Percentiles rank a stretch among this genome's conserved stretches.
These are phyloP conservation scores for Amanita jacksonii DNA, from an alignment of 768 basidiomycete genomes.

Conservation along the genomic window DNA sequence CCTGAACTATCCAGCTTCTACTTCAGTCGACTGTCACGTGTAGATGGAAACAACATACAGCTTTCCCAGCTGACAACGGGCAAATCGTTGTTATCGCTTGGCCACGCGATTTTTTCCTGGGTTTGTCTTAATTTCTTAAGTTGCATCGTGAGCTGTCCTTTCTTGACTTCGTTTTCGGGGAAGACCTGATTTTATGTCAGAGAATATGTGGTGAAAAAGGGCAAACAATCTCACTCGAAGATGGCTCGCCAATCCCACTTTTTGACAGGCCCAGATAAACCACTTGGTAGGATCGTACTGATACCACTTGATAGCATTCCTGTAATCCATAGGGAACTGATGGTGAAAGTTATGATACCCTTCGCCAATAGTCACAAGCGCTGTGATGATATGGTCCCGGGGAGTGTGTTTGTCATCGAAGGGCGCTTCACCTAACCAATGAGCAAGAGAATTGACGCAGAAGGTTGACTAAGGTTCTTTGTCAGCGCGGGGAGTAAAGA, in stretches of 20 bases:
- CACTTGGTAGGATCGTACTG: conserved; percentile 92
- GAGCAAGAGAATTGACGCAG: conserved; percentile 94
- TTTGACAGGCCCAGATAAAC: conserved; percentile 63
- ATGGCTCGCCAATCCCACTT: conserved; percentile 60
- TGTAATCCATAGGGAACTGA: conserved; percentile 93
- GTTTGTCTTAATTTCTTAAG: conserved; percentile 77
- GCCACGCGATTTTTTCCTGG: conserved; percentile 75
- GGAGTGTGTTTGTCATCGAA: conserved; percentile 96
- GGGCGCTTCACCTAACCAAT: conserved; percentile 89
- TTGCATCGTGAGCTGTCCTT: conserved; percentile 92
- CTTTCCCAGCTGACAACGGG: conserved; percentile 83
- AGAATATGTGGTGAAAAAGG: not conserved
- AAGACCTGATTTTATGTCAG: conserved; percentile 25
- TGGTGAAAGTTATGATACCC: conserved; percentile 99
- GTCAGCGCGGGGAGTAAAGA: conserved; percentile 6
- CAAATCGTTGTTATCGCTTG: conserved; percentile 62
- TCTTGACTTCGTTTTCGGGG: conserved; percentile 56
- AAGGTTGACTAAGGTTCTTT: conserved; percentile 76
- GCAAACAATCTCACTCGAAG: conserved; percentile 36
- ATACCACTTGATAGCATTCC: conserved; percentile 92
- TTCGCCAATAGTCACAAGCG: conserved; percentile 86
- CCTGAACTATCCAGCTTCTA: conserved; percentile 42
- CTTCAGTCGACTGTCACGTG: not conserved
- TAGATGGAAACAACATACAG: conserved; percentile 41
- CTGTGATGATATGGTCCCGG: conserved; percentile 81